Conservation (phyloP, 306 rosid species). For the Sphenostylis stenocarpa region DNA sequence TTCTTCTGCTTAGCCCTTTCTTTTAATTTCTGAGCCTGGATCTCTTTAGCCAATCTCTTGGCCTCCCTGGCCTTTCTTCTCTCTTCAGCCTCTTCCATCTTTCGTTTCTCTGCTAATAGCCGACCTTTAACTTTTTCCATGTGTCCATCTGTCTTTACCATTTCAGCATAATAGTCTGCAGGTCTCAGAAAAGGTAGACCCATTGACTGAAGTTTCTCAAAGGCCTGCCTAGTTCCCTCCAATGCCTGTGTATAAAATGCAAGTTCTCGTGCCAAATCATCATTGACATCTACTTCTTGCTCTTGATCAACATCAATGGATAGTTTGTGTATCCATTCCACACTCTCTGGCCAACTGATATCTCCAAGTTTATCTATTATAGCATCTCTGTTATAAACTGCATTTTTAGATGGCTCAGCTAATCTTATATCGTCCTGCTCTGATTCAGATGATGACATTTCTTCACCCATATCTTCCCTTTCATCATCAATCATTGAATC, state of each 20-base stretch:
- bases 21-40: constrained; percentile 76
- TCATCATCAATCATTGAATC: constrained; percentile 31
- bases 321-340: constrained; percentile 74
- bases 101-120: constrained; percentile 67
- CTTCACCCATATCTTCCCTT: constrained; percentile 34
- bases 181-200: constrained; percentile 80
- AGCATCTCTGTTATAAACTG: constrained; percentile 66
- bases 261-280: constrained; percentile 83
- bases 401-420: constrained; percentile 65
- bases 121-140: constrained; percentile 81
- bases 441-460: constrained; percentile 54
- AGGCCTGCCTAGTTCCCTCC: constrained; percentile 78
- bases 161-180: constrained; percentile 85
- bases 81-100: constrained; percentile 89
- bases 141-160: constrained; percentile 87
- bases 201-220: constrained; percentile 68
- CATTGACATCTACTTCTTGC: constrained; percentile 80
- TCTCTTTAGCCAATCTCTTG: constrained; percentile 75
- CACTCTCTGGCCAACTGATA: constrained; percentile 77
- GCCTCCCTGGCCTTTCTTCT: constrained; percentile 84
- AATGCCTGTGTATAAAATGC: constrained; percentile 82
- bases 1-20: constrained; percentile 92
- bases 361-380: constrained; percentile 87
- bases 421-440: constrained; percentile 62
- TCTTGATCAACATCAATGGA: constrained; percentile 74